A percentile compares a stretch with the other conserved stretches of the same genome.
phyloP scores from a whole-genome alignment of 345 rosid species.

The Bruguiera sexangula region DNA sequence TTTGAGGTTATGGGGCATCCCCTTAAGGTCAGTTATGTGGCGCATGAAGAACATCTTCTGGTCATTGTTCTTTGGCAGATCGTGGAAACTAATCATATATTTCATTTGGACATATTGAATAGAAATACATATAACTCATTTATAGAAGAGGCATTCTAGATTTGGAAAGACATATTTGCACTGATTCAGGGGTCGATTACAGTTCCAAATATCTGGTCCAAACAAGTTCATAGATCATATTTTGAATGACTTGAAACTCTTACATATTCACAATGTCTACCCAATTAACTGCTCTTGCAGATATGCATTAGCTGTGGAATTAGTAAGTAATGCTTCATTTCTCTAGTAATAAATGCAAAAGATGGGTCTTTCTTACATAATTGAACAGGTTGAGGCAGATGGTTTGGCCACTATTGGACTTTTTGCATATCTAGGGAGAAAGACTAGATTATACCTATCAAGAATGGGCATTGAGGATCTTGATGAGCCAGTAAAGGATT shows the following conservation, averaged over 20 bases:
- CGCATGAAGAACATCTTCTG: not conserved
- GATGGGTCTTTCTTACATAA: not conserved
- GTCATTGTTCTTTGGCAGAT: not conserved
- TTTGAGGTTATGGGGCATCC: slow-evolving; percentile 19
- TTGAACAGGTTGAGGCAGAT: slow-evolving; percentile 45
- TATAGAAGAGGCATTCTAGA: not conserved
- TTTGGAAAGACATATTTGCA: not conserved
- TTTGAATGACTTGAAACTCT: not conserved
- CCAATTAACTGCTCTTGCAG: too few species aligned
- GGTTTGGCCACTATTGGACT: slow-evolving; percentile 61
- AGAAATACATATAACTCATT: not conserved
- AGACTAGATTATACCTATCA: slow-evolving; percentile 46
- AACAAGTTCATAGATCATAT: not conserved
- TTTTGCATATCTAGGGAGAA: slow-evolving; percentile 64
- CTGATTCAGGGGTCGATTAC: not conserved
- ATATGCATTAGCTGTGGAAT: not conserved
- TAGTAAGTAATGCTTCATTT: not conserved
- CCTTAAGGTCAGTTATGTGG: slow-evolving; percentile 37
- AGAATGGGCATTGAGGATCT: slow-evolving; percentile 50
- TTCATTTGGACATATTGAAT: not conserved
- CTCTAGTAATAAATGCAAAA: not conserved
- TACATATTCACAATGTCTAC: not conserved
- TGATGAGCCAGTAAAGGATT: slow-evolving; percentile 56
- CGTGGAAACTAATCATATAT: not conserved
- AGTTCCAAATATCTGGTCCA: not conserved